Evolutionary conservation across 805 yeast species (phyloP).

Genomic region (Lachancea fermentati): DNA sequence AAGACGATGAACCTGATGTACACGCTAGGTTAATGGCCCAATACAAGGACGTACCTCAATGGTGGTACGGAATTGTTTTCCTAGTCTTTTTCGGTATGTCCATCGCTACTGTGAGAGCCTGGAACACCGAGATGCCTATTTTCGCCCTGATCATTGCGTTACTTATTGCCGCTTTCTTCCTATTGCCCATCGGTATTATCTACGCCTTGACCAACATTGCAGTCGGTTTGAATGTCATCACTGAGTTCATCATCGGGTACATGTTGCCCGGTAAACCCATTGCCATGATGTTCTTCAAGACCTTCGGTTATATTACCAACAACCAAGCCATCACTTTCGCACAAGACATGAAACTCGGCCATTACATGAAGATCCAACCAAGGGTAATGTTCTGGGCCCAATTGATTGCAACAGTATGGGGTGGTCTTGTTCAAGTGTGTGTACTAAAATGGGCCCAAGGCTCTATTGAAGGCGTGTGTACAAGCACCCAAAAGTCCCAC

Average conservation of each 20-base stretch:
- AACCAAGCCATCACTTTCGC: slow-evolving; percentile 50
- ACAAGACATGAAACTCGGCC: slow-evolving; percentile 56
- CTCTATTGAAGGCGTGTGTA: slow-evolving; percentile 39
- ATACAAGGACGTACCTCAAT: slow-evolving; percentile 58
- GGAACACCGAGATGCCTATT: slow-evolving; percentile 36
- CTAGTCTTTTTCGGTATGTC: slow-evolving; percentile 42
- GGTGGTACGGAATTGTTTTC: slow-evolving; percentile 51
- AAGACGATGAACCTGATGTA: slow-evolving; percentile 7
- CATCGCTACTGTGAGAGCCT: slow-evolving; percentile 36
- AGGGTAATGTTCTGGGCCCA: slow-evolving; percentile 51
- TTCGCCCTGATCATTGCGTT: slow-evolving; percentile 57
- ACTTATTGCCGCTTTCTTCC: slow-evolving; percentile 46
- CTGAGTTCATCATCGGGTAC: slow-evolving; percentile 42
- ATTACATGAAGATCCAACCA: slow-evolving; percentile 61
- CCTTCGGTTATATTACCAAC: slow-evolving; percentile 50
- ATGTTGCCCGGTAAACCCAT: slow-evolving; percentile 56
- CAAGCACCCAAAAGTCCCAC: slow-evolving; percentile 35
- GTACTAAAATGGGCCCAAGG: slow-evolving; percentile 40
- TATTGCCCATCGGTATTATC: slow-evolving; percentile 58
- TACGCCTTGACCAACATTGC: slow-evolving; percentile 56
- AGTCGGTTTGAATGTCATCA: slow-evolving; percentile 55
- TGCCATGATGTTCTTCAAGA: slow-evolving; percentile 56
- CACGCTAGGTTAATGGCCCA: slow-evolving; percentile 46
- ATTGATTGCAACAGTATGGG: slow-evolving; percentile 40
- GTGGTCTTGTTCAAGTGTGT: slow-evolving; percentile 38